Conservation (phyloP, 352 stramenopile species). For the Blastocystis sp. region DNA sequence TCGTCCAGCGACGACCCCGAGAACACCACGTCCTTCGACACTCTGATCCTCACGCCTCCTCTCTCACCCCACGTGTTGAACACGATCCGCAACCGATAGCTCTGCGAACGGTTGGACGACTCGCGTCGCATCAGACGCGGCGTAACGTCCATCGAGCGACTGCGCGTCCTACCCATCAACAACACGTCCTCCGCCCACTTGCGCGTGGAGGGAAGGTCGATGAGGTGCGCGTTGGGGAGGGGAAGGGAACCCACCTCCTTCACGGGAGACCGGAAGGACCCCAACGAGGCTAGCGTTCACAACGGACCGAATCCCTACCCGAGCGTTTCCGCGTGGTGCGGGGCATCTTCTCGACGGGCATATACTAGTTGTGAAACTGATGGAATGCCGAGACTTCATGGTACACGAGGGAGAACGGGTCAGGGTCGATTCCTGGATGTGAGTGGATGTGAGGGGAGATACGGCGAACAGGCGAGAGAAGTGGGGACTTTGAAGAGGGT, state of each 20-base stretch:
- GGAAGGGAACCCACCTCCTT: not conserved
- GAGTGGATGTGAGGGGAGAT: not conserved
- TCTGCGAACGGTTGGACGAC: not conserved
- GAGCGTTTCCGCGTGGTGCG: not conserved
- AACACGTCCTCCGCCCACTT: not conserved
- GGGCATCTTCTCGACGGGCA: constrained; percentile 12
- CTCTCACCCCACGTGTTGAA: constrained; percentile 29
- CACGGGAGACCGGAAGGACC: not conserved
- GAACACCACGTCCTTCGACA: constrained; percentile 6
- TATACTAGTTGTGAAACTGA: not conserved
- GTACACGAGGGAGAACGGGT: constrained; percentile 38
- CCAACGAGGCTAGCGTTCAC: constrained; percentile 22
- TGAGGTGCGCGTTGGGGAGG: not conserved
- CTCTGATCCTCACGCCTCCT: not conserved
- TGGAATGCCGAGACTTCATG: not conserved
- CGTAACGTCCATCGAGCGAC: not conserved
- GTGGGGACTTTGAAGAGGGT: not conserved
- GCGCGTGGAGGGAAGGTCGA: not conserved
- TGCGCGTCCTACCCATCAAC: not conserved
- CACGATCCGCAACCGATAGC: not conserved
- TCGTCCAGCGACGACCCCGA: constrained; percentile 32
- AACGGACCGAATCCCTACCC: not conserved
- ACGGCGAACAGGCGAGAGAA: constrained; percentile 1
- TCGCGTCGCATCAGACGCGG: not conserved
- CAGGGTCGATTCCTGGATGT: not conserved